phyloP scores from a whole-genome alignment of 2,329 filamentous ascomycete species.

The Verticillium isaacii region DNA sequence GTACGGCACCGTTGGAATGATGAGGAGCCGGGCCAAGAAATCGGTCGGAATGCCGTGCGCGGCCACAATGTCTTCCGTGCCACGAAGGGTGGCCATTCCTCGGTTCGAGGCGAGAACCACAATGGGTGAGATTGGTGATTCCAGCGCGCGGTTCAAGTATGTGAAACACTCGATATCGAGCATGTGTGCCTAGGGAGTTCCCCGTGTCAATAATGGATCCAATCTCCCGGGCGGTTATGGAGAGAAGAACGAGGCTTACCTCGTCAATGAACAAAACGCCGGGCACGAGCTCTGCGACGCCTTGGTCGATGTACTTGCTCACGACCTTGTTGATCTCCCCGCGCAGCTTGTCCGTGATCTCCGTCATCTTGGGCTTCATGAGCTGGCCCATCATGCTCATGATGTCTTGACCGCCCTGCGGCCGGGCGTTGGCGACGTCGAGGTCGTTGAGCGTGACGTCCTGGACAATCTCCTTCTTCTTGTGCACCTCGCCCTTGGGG shows the following conservation, averaged over 20 bases:
- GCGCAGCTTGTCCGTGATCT: constrained; percentile 96
- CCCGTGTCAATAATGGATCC: constrained; percentile 81
- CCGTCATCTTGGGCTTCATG: constrained; percentile 99
- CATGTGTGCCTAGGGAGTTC: constrained; percentile 79
- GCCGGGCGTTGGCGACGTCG: constrained; percentile 90
- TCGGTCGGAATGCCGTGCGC: constrained; percentile 94
- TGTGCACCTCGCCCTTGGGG: constrained; percentile 97
- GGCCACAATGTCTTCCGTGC: constrained; percentile 74
- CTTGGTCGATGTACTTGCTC: constrained; percentile 97
- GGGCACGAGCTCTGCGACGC: constrained; percentile 94
- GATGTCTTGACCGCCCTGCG: constrained; percentile 96
- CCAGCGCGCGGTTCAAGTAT: constrained; percentile 96
- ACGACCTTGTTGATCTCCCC: constrained; percentile 99
- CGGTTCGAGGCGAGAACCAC: constrained; percentile 97
- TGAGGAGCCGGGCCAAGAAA: constrained; percentile 88
- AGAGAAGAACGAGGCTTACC: constrained; percentile 45
- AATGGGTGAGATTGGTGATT: constrained; percentile 91
- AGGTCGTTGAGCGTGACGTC: constrained; percentile 96
- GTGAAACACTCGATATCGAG: constrained; percentile 99
- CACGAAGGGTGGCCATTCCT: constrained; percentile 87
- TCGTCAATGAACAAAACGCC: constrained; percentile 98
- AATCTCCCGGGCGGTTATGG: background rate
- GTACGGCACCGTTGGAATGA: constrained; percentile 92
- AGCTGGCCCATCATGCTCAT: constrained; percentile 99
- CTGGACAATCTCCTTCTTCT: constrained; percentile 99